Conservation (phyloP, 306 rosid species). For the Fragaria nilgerrensis region DNA sequence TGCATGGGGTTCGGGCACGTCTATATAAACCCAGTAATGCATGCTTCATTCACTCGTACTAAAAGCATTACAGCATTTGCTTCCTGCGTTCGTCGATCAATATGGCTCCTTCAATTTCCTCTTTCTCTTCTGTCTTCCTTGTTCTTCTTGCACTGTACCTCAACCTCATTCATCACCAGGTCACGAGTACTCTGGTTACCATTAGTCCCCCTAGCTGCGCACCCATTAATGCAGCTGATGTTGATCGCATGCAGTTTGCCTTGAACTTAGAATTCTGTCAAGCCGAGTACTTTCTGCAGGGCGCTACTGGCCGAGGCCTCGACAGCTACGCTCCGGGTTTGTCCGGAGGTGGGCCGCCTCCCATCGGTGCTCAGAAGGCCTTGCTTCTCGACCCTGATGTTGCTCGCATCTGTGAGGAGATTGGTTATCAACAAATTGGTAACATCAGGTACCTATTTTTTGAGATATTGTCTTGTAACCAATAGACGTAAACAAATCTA, state of each 20-base stretch:
- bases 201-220: not conserved
- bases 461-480: too few species aligned
- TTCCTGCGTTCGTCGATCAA: not conserved
- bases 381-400: slow-evolving; percentile 7
- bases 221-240: slow-evolving; percentile 13
- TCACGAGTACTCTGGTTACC: not conserved
- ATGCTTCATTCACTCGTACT: not conserved
- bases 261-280: slow-evolving; percentile 27
- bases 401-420: slow-evolving; percentile 10
- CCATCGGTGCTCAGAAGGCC: slow-evolving; percentile 24
- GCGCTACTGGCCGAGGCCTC: slow-evolving; percentile 9
- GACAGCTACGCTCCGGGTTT: slow-evolving; percentile 1
- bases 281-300: slow-evolving; percentile 20
- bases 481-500: too few species aligned
- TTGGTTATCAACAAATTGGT: slow-evolving; percentile 31
- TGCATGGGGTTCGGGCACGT: not conserved
- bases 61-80: not conserved
- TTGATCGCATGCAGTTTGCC: slow-evolving; percentile 21
- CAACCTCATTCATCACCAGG: not conserved
- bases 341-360: slow-evolving; percentile 22
- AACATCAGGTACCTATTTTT: slow-evolving; percentile 12
- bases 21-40: not conserved
- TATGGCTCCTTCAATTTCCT: not conserved
- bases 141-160: not conserved
- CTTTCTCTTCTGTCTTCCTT: not conserved